Evolutionary conservation across 192 early-diverging fungal genomes (phyloP).

Genomic region (Jimgerdemannia lactiflua): DNA sequence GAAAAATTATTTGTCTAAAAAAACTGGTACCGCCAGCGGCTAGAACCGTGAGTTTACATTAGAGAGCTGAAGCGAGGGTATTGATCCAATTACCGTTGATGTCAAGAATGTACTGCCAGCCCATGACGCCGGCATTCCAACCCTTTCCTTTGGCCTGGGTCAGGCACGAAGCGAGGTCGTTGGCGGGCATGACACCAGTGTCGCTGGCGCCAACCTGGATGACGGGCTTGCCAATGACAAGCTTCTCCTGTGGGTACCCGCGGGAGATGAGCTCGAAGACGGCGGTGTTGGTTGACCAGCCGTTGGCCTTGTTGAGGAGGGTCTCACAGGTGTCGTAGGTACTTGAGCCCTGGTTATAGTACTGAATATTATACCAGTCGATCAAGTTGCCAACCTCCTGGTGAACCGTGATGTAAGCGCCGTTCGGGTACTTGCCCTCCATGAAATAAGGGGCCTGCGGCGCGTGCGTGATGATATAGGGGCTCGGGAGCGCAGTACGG

Average conservation of each 20-base stretch:
- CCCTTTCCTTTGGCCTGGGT: slow-evolving; percentile 26
- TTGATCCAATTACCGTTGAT: slow-evolving; percentile 21
- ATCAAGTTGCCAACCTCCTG: slow-evolving; percentile 24
- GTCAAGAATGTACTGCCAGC: slow-evolving; percentile 35
- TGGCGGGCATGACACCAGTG: slow-evolving; percentile 29
- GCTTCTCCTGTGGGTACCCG: slow-evolving; percentile 22
- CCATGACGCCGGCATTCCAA: slow-evolving; percentile 34
- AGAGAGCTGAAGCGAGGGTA: slow-evolving; percentile 7
- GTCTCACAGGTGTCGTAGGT: slow-evolving; percentile 28
- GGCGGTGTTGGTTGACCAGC: slow-evolving; percentile 25
- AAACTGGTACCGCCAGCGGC: no score
- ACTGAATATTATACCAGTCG: slow-evolving; percentile 36
- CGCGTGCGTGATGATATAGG: slow-evolving; percentile 34
- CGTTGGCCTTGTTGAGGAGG: slow-evolving; percentile 25
- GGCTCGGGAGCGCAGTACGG: slow-evolving; percentile 22
- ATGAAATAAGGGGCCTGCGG: slow-evolving; percentile 40
- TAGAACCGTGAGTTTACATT: no score
- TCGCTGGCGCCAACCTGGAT: slow-evolving; percentile 25
- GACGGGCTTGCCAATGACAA: slow-evolving; percentile 35
- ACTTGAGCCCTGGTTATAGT: slow-evolving; percentile 32
- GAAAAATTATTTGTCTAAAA: no score
- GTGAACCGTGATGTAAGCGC: slow-evolving; percentile 30
- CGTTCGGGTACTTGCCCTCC: slow-evolving; percentile 28
- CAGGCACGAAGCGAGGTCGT: slow-evolving; percentile 24
- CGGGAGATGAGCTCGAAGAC: slow-evolving; percentile 26